These are phyloP conservation scores for Discostella pseudostelligera DNA, from an alignment of 108 stramenopile genomes.

Conservation along the genomic window DNA sequence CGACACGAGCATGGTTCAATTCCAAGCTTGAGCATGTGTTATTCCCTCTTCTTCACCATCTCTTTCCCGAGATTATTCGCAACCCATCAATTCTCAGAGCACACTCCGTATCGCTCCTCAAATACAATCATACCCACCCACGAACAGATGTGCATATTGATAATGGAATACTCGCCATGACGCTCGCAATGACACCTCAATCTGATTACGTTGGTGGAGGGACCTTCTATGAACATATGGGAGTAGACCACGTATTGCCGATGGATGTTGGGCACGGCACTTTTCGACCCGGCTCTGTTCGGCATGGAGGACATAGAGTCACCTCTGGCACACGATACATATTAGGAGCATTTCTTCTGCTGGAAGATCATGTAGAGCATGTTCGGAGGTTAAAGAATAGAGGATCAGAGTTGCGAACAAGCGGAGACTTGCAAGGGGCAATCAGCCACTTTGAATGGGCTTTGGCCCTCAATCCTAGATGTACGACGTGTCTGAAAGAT, in stretches of 20 bases:
- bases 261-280: constrained; percentile 71
- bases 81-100: constrained; percentile 52
- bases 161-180: constrained; percentile 69
- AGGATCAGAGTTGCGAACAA: constrained; percentile 50
- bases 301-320: constrained; percentile 65
- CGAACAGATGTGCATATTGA: constrained; percentile 70
- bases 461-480: constrained; percentile 55
- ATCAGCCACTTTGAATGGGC: constrained; percentile 62
- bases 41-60: constrained; percentile 49
- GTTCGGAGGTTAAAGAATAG: constrained; percentile 65
- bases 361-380: constrained; percentile 67
- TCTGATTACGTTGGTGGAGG: constrained; percentile 56
- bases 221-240: constrained; percentile 68
- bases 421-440: constrained; percentile 42
- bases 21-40: constrained; percentile 34
- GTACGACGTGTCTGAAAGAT: constrained; percentile 68
- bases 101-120: constrained; percentile 59
- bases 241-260: constrained; percentile 44
- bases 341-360: constrained; percentile 60
- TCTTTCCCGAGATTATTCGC: constrained; percentile 60
- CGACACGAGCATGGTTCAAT: constrained; percentile 62
- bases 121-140: constrained; percentile 68
- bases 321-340: constrained; percentile 51
- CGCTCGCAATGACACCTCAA: constrained; percentile 54
- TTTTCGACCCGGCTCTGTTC: constrained; percentile 61